Evolutionary conservation across 345 rosid genomes (phyloP), one percentile per base, ranked within the genome.

Genomic region (Acer saccharum): DNA sequence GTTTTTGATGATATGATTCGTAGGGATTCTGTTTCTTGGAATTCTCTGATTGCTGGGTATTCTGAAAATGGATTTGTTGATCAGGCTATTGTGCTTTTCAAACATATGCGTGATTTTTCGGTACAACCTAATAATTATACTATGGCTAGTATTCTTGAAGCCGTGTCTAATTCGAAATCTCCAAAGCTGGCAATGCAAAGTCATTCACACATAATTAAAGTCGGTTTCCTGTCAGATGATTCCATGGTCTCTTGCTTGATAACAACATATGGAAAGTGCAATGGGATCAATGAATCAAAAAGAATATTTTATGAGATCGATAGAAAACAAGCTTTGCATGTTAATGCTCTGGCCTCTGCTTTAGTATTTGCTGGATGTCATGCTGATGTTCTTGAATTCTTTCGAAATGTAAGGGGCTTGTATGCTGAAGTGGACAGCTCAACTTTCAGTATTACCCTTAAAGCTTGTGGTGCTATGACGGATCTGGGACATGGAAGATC

Each of bases 11-110:
- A 78, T 55, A 76, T 86, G 78, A 23, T 18, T 23, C 48, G 20
- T 71, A 77, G 63, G 18, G 89, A 86, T 78, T 77, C 80, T 76
- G 78, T 84, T 74, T 86, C 86, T 10, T 86, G 87, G 89, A 86
- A 86, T 78, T 82, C 84, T 10, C 65, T 84, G 68, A 80, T 84
- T 72, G 81, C 86, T 35, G 89, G 81, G 14, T 86, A 79, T 82
- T 82, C 72, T 60, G 83, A 76, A 46, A 84, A 78, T 80, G 82
- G 87, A 35, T 81, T 72, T 58, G 9, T 76, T 76, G 44, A 50
- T 71, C 79, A 74, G 67, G 82, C 86, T 73, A 61, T 84, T 68
- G 73, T 67, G 63, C 61, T 76, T 46, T 82, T 82, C 77, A 82
- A 76, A 64, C 63, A 57, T 13, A 84, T 84, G 85, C 78, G 72